Evolutionary conservation across 805 yeast species (phyloP).

Genomic region (Nakazawaea laoshanensis): DNA sequence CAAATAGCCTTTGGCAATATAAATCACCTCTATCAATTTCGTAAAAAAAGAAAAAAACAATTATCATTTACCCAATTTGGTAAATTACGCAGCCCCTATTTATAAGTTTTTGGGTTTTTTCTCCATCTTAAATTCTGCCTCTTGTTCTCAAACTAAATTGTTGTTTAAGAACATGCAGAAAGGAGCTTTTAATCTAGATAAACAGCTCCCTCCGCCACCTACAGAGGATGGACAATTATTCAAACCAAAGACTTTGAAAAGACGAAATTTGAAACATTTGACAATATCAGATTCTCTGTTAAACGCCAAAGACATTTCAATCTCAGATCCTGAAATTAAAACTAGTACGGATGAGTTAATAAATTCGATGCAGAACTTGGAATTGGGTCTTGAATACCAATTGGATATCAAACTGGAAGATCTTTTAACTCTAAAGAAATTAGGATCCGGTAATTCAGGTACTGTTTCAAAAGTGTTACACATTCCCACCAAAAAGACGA

Average conservation of each 20-base stretch:
- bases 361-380: constrained; percentile 37
- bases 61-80: too few relatives aligned
- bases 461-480: constrained; percentile 84
- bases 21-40: too few relatives aligned
- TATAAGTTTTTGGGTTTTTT: too few relatives aligned
- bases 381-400: constrained; percentile 46
- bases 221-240: constrained; percentile 6
- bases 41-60: too few relatives aligned
- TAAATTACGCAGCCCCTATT: too few relatives aligned
- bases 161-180: too few relatives aligned
- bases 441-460: constrained; percentile 95
- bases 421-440: constrained; percentile 60
- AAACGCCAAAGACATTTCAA: background rate
- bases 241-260: constrained; percentile 36
- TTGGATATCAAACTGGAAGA: constrained; percentile 53
- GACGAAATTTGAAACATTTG: constrained; percentile 52
- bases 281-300: constrained; percentile 17
- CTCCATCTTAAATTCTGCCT: too few relatives aligned
- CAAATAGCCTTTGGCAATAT: background rate
- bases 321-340: constrained; percentile 22
- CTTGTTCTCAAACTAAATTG: too few relatives aligned
- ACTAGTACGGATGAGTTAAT: constrained; percentile 27
- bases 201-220: constrained; percentile 10
- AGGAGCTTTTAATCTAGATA: constrained; percentile 7
- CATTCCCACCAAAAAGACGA: constrained; percentile 75